Base-by-base conservation (phyloP, 305 asterid species). In the Fraxinus xanthoxyloides region DNA sequence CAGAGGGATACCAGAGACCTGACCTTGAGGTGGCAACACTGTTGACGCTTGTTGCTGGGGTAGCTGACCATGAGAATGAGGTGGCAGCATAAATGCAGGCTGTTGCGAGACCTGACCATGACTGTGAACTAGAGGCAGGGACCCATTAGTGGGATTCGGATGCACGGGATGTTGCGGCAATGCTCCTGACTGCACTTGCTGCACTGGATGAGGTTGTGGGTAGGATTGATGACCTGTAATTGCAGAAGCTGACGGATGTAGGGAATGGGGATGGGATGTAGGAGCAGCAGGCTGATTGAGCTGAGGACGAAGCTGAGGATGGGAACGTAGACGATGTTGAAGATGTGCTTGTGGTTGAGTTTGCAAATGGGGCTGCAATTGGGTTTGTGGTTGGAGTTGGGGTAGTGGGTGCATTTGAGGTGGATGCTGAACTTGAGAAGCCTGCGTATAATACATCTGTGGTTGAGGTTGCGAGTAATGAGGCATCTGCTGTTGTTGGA, bases 221-320 rank as follows among this genome's bases (percentile, higher is more conserved):
- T 92, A 92, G 46, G 99, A 89, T 69, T 92, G 92, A 85, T 89
- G 91, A 59, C 95, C 94, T 24, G 90, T 85, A 77, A 88, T 93
- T 28, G 92, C 85, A 85, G 89, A 87, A 78, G 81, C 87, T 51
- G 91, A 73, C 77, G 87, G 86, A 78, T 85, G 92, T 61, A 87
- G 87, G 80, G 82, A 80, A 77, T 83, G 97, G 7, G 88, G 86
- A 84, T 61, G 89, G 24, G 82, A 38, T 85, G 79, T 82, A 72
- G 88, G 88, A 84, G 84, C 86, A 8, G 88, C 63, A 77, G 93
- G 85, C 87, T 93, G 96, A 86, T 86, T 87, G 30, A 87, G 77
- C 28, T 90, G 85, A 80, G 92, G 91, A 80, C 75, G 91, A 35
- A 81, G 28, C 72, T 86, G 92, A 75, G 87, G 86, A 67, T 84